These are phyloP conservation scores for Tremellales sp. DNA, from an alignment of 1,284 basidiomycete species.

Conservation along the genomic window DNA sequence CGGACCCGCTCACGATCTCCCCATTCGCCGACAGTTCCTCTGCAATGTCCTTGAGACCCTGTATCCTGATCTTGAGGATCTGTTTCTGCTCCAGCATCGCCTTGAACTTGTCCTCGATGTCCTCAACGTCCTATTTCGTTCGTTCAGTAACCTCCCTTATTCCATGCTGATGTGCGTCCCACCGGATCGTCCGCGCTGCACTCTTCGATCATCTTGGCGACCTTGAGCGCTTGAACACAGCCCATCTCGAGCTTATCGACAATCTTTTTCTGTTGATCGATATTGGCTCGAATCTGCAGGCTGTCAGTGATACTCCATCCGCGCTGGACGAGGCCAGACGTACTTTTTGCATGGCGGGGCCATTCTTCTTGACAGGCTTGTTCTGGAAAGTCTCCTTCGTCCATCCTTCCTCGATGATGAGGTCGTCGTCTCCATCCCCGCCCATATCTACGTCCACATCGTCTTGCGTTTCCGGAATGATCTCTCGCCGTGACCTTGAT, in stretches of 20 bases:
- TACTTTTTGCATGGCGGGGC: no score
- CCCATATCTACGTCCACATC: neutral
- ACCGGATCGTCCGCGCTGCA: slow-evolving; percentile 27
- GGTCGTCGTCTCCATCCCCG: no score
- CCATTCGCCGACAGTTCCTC: slow-evolving; percentile 57
- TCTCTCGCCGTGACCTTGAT: no score
- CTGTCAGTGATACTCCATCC: neutral
- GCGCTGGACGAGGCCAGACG: no score
- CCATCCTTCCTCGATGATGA: slow-evolving; percentile 20
- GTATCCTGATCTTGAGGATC: slow-evolving; percentile 20
- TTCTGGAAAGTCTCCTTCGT: slow-evolving; percentile 26
- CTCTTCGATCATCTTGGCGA: slow-evolving; percentile 28
- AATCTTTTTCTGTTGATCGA: slow-evolving; percentile 14
- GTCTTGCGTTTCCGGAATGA: no score
- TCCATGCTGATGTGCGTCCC: slow-evolving; percentile 7
- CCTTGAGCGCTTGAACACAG: slow-evolving; percentile 15
- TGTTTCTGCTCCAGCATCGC: slow-evolving; percentile 15
- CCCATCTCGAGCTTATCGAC: slow-evolving; percentile 18
- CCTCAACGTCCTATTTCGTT: slow-evolving; percentile 14
- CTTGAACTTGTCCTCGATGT: slow-evolving; percentile 17
- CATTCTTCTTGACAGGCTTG: slow-evolving; percentile 10
- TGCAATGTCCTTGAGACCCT: slow-evolving; percentile 57
- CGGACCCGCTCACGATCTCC: slow-evolving; percentile 54
- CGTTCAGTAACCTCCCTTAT: neutral
- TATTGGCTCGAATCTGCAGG: slow-evolving; percentile 13